Conservation (phyloP, 495 filamentous ascomycete genomes). For the Annulohypoxylon bovei region DNA sequence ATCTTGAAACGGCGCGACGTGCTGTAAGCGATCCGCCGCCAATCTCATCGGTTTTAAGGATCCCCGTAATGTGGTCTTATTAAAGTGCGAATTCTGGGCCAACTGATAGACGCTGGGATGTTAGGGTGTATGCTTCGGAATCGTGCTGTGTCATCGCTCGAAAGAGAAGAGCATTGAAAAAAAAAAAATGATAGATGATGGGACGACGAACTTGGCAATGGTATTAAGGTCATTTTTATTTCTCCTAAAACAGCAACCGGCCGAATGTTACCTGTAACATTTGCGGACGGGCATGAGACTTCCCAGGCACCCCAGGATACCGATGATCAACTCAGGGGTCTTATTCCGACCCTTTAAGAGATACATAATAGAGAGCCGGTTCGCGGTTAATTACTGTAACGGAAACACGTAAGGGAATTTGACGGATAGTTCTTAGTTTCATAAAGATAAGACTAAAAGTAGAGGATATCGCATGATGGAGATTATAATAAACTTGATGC, state of each 20-base stretch:
- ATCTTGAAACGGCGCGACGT: conserved; percentile 43
- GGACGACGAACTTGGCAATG: conserved; percentile 13
- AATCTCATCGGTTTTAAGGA: conserved; percentile 29
- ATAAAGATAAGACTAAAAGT: not conserved
- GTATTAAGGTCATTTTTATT: not conserved
- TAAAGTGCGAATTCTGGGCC: conserved; percentile 10
- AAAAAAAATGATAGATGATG: conserved; percentile 8
- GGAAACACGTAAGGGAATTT: conserved; percentile 4
- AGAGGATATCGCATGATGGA: not conserved
- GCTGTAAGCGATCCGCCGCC: conserved; percentile 37
- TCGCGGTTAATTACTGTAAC: conserved; percentile 3
- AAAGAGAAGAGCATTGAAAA: not conserved
- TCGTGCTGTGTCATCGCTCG: conserved; percentile 2
- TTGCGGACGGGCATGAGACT: conserved; percentile 12
- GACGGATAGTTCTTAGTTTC: not conserved
- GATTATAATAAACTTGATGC: not conserved
- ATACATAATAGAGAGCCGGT: not conserved
- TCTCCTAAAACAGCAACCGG: not conserved
- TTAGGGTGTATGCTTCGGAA: conserved; percentile 7
- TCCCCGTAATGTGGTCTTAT: conserved; percentile 16
- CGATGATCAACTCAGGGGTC: conserved; percentile 30
- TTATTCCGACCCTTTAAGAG: conserved; percentile 17
- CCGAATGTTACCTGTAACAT: conserved; percentile 1
- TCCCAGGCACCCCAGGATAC: conserved; percentile 9
- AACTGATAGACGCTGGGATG: not conserved